Conservation (phyloP, 2,329 filamentous ascomycete genomes). For the Diaporthe vaccinii region DNA sequence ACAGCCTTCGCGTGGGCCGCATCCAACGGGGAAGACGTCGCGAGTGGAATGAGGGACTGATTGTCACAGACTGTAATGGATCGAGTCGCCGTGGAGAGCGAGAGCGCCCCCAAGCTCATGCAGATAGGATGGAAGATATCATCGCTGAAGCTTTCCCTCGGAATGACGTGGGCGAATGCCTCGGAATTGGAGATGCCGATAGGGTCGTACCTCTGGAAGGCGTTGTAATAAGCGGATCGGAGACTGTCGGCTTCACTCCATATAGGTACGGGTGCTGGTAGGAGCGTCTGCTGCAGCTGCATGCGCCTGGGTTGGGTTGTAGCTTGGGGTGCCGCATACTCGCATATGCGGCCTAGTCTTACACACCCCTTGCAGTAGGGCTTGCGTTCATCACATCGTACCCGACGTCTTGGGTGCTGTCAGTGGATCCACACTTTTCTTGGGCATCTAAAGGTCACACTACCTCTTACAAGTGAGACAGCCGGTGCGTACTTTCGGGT, state of each 20-base stretch:
- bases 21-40: background rate
- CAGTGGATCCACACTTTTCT: background rate
- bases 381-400: constrained; percentile 22
- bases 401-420: background rate
- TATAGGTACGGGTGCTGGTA: background rate
- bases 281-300: background rate
- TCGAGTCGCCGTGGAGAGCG: background rate
- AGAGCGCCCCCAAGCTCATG: constrained; percentile 8
- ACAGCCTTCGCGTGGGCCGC: constrained; percentile 3
- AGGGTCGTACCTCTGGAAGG: background rate
- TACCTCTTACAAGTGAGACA: constrained; percentile 23
- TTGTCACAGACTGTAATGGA: background rate
- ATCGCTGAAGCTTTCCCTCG: background rate
- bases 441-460: background rate
- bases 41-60: background rate
- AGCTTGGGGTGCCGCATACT: background rate
- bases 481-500: background rate
- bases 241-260: constrained; percentile 16
- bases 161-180: background rate
- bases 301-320: background rate
- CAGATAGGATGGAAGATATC: background rate
- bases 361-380: constrained; percentile 17
- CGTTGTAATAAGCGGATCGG: background rate
- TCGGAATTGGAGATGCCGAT: constrained; percentile 4
- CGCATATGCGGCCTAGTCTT: background rate